Evolutionary conservation across 108 stramenopile genomes (phyloP).

Genomic region (Skeletonema potamos): DNA sequence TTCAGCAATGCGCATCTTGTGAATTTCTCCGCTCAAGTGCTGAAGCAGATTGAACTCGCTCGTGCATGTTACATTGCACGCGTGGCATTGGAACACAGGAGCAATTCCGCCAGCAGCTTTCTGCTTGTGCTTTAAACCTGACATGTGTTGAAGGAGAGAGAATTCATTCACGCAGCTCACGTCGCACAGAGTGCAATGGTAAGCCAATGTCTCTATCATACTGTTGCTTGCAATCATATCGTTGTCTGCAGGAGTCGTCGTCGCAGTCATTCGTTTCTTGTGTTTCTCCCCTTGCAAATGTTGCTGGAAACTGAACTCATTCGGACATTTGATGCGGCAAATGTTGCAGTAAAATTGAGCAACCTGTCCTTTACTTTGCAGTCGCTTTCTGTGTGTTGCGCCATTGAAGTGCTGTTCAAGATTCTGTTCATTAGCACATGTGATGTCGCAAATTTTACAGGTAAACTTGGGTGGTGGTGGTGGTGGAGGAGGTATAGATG

Average conservation of each 20-base stretch:
- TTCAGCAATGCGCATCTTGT: neutral
- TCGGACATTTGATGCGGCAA: neutral
- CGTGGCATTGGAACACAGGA: neutral
- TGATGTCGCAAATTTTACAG: constrained; percentile 10
- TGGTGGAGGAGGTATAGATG: constrained; percentile 6
- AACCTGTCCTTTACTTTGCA: neutral
- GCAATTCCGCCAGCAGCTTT: neutral
- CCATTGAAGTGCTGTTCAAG: constrained; percentile 2
- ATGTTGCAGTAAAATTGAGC: neutral
- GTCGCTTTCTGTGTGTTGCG: neutral
- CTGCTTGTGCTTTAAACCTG: neutral
- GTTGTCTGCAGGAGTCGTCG: neutral
- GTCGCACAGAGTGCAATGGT: neutral
- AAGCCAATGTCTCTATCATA: neutral
- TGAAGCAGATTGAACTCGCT: neutral
- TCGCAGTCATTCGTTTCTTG: neutral
- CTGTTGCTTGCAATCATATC: neutral
- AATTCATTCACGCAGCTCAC: constrained; percentile 7
- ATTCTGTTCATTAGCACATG: neutral
- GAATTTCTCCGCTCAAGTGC: neutral
- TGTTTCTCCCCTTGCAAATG: constrained; percentile 3
- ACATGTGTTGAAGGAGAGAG: constrained; percentile 10
- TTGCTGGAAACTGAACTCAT: constrained; percentile 7
- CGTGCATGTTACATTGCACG: neutral
- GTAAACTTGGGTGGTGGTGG: constrained; percentile 8